Conservation (phyloP, 441 rosid genomes). For the Omphalea diandra region DNA sequence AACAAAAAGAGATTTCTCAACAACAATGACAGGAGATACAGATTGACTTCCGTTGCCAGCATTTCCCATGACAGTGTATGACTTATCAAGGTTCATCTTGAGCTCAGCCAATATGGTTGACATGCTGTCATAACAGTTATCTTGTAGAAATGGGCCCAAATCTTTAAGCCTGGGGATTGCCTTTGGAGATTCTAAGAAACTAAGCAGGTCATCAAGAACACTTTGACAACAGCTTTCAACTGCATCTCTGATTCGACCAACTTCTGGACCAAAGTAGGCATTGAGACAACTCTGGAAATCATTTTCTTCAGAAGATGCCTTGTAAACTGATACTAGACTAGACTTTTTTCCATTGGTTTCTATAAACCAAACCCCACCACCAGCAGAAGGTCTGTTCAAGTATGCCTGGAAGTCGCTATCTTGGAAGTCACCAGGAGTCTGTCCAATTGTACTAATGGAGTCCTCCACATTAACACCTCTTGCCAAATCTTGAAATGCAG, state of each 20-base stretch:
- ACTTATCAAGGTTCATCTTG: slow-evolving; percentile 61
- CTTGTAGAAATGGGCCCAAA: slow-evolving; percentile 80
- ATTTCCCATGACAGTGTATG: slow-evolving; percentile 50
- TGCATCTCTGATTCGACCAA: slow-evolving; percentile 77
- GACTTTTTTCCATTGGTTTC: slow-evolving; percentile 67
- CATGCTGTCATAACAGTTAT: slow-evolving; percentile 73
- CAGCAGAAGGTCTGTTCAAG: slow-evolving; percentile 78
- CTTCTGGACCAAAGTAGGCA: slow-evolving; percentile 93
- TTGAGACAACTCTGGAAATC: slow-evolving; percentile 75
- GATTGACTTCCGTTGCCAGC: slow-evolving; percentile 38
- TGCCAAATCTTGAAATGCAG: slow-evolving; percentile 65
- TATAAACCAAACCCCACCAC: slow-evolving; percentile 96
- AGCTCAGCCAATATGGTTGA: slow-evolving; percentile 64
- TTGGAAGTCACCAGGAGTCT: slow-evolving; percentile 49
- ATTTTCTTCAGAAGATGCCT: slow-evolving; percentile 56
- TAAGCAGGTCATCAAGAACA: slow-evolving; percentile 79
- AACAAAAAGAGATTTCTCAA: slow-evolving; percentile 87
- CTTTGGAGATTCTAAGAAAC: slow-evolving; percentile 94
- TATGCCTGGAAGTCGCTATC: slow-evolving; percentile 67
- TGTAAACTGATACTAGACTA: slow-evolving; percentile 41
- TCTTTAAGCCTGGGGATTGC: slow-evolving; percentile 78
- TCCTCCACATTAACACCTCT: slow-evolving; percentile 54
- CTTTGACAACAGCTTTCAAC: slow-evolving; percentile 71
- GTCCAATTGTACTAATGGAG: slow-evolving; percentile 46
- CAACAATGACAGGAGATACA: slow-evolving; percentile 53